A percentile compares a stretch with the other conserved stretches of the same genome.
phyloP scores from a whole-genome alignment of 306 rosid genomes.

The Senna tora region DNA sequence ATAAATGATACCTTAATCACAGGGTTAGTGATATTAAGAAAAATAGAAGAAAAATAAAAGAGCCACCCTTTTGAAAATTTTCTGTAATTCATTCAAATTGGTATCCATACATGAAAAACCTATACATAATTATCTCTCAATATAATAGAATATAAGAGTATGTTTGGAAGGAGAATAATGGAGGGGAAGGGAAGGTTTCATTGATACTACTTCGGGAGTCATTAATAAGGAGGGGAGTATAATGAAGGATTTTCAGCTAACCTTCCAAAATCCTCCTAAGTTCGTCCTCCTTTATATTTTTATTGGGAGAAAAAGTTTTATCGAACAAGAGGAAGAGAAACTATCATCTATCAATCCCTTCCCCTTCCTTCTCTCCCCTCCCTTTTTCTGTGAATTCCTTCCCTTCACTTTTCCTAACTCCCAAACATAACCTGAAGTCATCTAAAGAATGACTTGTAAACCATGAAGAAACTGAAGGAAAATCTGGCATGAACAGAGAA shows the following conservation, averaged over 20 bases:
- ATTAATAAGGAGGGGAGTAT: neutral
- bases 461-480: slow-evolving; percentile 20
- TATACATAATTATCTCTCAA: slow-evolving; percentile 3
- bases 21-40: neutral
- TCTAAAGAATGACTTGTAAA: slow-evolving; percentile 12
- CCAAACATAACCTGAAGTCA: neutral
- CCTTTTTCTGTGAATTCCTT: neutral
- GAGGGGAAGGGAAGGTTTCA: neutral
- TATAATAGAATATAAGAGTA: neutral
- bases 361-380: neutral
- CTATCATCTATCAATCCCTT: neutral
- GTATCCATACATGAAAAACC: neutral
- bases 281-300: neutral
- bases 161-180: neutral
- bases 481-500: slow-evolving; percentile 4
- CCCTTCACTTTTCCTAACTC: neutral
- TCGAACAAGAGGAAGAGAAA: neutral
- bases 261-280: neutral
- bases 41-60: slow-evolving; percentile 1
- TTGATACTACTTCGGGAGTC: neutral
- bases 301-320: neutral
- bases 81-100: neutral
- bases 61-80: slow-evolving; percentile 23
- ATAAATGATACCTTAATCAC: slow-evolving; percentile 30
- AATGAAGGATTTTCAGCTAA: neutral